Percentiles rank a stretch among this genome's conserved stretches.
Conservation (phyloP, 805 yeast genomes). For the Myxozyma kluyveri region DNA sequence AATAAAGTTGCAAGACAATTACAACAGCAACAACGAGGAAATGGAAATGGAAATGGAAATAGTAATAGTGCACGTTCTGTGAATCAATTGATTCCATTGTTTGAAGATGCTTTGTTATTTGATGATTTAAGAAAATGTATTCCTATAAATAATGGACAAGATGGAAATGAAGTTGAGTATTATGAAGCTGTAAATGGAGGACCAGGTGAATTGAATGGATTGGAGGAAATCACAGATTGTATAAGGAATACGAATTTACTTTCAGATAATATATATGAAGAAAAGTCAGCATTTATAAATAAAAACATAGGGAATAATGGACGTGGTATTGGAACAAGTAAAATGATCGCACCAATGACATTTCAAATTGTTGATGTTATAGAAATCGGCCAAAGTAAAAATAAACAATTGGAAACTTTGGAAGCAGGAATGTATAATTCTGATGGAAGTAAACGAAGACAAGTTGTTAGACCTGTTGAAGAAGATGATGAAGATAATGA, state of each 20-base stretch:
- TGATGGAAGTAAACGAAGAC: constrained; percentile 2
- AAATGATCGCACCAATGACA: constrained; percentile 12
- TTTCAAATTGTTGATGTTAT: constrained; percentile 23
- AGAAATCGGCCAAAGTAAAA: constrained; percentile 20
- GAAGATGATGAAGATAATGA: neutral
- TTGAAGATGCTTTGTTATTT: neutral
- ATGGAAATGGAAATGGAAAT: neutral
- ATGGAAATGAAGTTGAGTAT: neutral
- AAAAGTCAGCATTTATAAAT: neutral
- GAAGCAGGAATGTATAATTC: constrained; percentile 15
- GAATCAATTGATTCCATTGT: neutral
- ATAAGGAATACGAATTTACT: neutral
- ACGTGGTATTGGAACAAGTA: neutral
- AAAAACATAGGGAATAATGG: neutral
- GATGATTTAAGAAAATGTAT: neutral
- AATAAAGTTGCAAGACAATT: neutral
- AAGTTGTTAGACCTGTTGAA: constrained; percentile 13
- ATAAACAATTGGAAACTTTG: constrained; percentile 15
- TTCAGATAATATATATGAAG: neutral
- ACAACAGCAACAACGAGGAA: neutral
- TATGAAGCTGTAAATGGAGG: neutral
- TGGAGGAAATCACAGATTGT: neutral
- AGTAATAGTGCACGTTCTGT: neutral
- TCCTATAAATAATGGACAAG: neutral
- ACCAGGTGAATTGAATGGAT: neutral